phyloP scores from a whole-genome alignment of 495 filamentous ascomycete species.

The Daldinia concentrica region DNA sequence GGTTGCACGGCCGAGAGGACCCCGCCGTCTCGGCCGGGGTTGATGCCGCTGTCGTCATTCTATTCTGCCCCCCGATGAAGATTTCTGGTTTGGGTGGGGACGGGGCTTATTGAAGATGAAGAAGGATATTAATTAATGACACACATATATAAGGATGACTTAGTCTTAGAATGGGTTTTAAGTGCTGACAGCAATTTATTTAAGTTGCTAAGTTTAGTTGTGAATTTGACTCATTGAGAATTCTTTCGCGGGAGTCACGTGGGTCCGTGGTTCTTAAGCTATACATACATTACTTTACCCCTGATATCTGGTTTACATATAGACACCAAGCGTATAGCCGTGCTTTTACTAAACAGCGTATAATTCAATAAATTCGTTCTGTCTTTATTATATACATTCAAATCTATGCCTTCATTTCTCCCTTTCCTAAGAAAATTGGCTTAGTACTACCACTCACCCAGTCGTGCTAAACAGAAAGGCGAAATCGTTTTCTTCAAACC shows the following conservation, averaged over 20 bases:
- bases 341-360: not conserved
- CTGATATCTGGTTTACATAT: not conserved
- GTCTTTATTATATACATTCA: not conserved
- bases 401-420: not conserved
- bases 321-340: not conserved
- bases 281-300: slow-evolving; percentile 1
- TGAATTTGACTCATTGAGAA: slow-evolving; percentile 28
- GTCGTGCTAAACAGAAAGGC: slow-evolving; percentile 56
- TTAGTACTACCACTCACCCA: slow-evolving; percentile 13
- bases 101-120: not conserved
- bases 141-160: too few species aligned
- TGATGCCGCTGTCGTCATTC: slow-evolving; percentile 35
- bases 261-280: slow-evolving; percentile 13
- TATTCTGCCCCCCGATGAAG: not conserved
- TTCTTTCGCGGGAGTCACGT: slow-evolving; percentile 26
- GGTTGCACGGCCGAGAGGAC: slow-evolving; percentile 45
- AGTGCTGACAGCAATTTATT: not conserved
- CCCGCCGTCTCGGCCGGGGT: slow-evolving; percentile 24
- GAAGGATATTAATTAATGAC: not conserved
- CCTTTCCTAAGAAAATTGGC: not conserved
- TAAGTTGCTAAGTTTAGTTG: not conserved
- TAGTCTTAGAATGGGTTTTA: not conserved
- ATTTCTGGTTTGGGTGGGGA: not conserved
- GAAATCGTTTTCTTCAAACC: slow-evolving; percentile 59
- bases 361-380: not conserved